Conservation (phyloP, 768 basidiomycete genomes). For the Trametes gibbosa region DNA sequence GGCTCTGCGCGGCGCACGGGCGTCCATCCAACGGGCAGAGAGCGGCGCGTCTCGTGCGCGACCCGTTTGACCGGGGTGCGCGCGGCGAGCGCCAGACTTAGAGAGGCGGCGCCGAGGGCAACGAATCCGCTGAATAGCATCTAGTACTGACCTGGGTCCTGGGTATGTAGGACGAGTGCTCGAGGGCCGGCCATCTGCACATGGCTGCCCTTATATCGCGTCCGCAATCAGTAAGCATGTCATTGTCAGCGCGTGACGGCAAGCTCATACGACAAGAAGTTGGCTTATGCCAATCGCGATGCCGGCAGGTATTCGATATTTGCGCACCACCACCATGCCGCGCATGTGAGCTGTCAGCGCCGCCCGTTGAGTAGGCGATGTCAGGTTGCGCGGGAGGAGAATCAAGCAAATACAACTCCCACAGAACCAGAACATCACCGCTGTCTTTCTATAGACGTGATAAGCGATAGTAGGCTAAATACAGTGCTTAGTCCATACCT, state of each 20-base stretch:
- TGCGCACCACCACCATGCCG: no score
- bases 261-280: not conserved
- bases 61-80: slow-evolving; percentile 29
- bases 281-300: not conserved
- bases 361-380: no score
- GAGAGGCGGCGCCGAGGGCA: slow-evolving; percentile 4
- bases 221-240: not conserved
- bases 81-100: slow-evolving; percentile 6
- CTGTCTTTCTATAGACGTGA: no score
- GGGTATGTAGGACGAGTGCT: slow-evolving; percentile 1
- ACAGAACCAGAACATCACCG: no score
- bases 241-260: not conserved
- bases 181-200: not conserved
- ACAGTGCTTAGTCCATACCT: not conserved
- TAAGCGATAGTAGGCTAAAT: no score
- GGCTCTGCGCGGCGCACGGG: slow-evolving; percentile 36
- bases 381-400: no score
- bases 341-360: no score
- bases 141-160: not conserved
- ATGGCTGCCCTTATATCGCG: not conserved
- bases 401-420: no score
- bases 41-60: slow-evolving; percentile 21
- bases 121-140: slow-evolving; percentile 10
- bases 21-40: slow-evolving; percentile 40
- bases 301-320: no score